Percentiles rank a stretch among this genome's conserved stretches.
phyloP scores from a whole-genome alignment of 2,329 filamentous ascomycete species.

The Pyrenochaeta sp. region DNA sequence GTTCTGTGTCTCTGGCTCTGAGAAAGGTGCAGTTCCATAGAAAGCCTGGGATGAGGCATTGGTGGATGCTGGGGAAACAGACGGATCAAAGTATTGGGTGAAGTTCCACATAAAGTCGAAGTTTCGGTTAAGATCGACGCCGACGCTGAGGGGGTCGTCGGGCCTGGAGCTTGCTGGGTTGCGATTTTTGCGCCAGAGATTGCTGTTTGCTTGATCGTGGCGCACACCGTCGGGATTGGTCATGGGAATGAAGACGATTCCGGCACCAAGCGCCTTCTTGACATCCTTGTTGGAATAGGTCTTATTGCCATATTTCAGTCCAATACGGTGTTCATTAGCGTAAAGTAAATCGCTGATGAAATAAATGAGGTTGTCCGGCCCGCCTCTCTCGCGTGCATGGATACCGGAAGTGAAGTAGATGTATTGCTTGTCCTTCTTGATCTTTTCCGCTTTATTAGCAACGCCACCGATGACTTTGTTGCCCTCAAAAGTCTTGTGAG shows the following conservation, averaged over 20 bases:
- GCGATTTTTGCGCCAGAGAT: conserved; percentile 47
- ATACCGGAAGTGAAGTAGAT: conserved; percentile 64
- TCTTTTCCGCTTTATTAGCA: conserved; percentile 55
- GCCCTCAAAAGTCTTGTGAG: conserved; percentile 56
- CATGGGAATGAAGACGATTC: conserved; percentile 60
- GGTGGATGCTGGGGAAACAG: conserved; percentile 51
- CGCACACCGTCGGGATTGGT: conserved; percentile 43
- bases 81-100: conserved; percentile 55
- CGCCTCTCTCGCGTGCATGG: conserved; percentile 68
- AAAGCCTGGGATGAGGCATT: conserved; percentile 58
- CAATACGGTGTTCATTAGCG: conserved; percentile 59
- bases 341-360: conserved; percentile 66
- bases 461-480: conserved; percentile 49
- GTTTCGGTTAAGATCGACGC: conserved; percentile 46
- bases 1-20: conserved; percentile 65
- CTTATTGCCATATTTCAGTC: conserved; percentile 62
- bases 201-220: conserved; percentile 40
- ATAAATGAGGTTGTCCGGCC: conserved; percentile 65
- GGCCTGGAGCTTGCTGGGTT: conserved; percentile 48
- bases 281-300: conserved; percentile 63
- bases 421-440: conserved; percentile 54
- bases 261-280: conserved; percentile 59
- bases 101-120: conserved; percentile 67
- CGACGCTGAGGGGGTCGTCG: conserved; percentile 23
- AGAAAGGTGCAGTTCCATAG: conserved; percentile 62